Percentiles rank a stretch among this genome's conserved stretches.
Conservation (phyloP, 148 eudicot genomes). For the Spergularia marina region DNA sequence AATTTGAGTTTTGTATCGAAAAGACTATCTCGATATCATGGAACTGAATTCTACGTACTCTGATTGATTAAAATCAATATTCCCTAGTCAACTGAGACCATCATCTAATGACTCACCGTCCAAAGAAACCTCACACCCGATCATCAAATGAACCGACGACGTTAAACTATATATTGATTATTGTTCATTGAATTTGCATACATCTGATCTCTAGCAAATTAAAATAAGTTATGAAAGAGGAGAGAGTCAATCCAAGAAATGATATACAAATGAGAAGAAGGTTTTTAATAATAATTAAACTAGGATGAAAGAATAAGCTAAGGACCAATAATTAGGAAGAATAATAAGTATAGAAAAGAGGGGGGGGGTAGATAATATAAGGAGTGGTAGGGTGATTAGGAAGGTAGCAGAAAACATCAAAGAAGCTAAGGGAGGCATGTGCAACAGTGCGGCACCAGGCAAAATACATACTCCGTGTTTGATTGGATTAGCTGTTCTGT, state of each 20-base stretch:
- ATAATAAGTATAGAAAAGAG: slow-evolving; percentile 3
- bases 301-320: background rate
- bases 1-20: too few species aligned
- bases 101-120: too few species aligned
- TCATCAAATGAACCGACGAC: background rate
- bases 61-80: too few species aligned
- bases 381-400: slow-evolving; percentile 13
- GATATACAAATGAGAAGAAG: background rate
- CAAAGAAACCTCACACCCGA: too few species aligned
- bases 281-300: background rate
- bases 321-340: slow-evolving; percentile 28
- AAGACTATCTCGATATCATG: too few species aligned
- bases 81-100: too few species aligned
- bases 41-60: too few species aligned
- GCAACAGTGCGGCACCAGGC: slow-evolving; percentile 18
- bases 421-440: slow-evolving; percentile 21
- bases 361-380: background rate
- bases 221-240: background rate
- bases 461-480: slow-evolving; percentile 8
- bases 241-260: slow-evolving; percentile 25
- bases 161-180: background rate
- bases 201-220: background rate
- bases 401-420: slow-evolving; percentile 19
- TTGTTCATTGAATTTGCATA: slow-evolving; percentile 7
- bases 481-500: slow-evolving; percentile 30